Percentiles rank a stretch among this genome's conserved stretches.
These are phyloP conservation scores for Fusarium armeniacum DNA, from an alignment of 2,329 filamentous ascomycete genomes.

Conservation along the genomic window DNA sequence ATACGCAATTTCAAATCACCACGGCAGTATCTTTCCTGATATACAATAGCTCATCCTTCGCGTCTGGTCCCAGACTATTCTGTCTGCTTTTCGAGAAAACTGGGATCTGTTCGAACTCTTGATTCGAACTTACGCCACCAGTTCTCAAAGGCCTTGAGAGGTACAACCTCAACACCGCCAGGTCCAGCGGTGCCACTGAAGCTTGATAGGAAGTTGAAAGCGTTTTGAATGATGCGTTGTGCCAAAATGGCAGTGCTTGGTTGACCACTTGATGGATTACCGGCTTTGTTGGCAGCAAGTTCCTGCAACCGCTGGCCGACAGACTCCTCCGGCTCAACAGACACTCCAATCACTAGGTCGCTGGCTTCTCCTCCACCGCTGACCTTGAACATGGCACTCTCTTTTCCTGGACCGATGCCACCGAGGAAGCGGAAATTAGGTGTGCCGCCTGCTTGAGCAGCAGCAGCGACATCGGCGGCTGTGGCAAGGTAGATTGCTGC, in stretches of 20 bases:
- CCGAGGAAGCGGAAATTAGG: slow-evolving; percentile 87
- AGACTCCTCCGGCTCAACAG: slow-evolving; percentile 80
- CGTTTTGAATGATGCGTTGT: slow-evolving; percentile 94
- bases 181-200: slow-evolving; percentile 77
- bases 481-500: slow-evolving; percentile 90
- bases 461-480: slow-evolving; percentile 56
- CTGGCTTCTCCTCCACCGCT: slow-evolving; percentile 53
- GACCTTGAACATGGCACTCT: slow-evolving; percentile 91
- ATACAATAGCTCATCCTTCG: neutral
- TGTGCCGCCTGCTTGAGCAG: slow-evolving; percentile 57
- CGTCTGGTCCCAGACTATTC: slow-evolving; percentile 19
- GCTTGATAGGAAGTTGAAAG: slow-evolving; percentile 94
- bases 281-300: slow-evolving; percentile 58
- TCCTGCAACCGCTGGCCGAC: slow-evolving; percentile 78
- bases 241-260: slow-evolving; percentile 83
- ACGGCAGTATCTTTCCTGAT: neutral
- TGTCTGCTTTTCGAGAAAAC: slow-evolving; percentile 81
- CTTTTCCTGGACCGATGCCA: slow-evolving; percentile 89
- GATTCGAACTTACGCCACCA: slow-evolving; percentile 99
- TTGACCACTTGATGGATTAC: slow-evolving; percentile 51
- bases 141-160: slow-evolving; percentile 93
- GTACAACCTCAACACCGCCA: slow-evolving; percentile 84
- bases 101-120: slow-evolving; percentile 85
- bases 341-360: slow-evolving; percentile 83
- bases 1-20: neutral